Conservation (phyloP, 257 asterid species). For the Leonotis leonurus region DNA sequence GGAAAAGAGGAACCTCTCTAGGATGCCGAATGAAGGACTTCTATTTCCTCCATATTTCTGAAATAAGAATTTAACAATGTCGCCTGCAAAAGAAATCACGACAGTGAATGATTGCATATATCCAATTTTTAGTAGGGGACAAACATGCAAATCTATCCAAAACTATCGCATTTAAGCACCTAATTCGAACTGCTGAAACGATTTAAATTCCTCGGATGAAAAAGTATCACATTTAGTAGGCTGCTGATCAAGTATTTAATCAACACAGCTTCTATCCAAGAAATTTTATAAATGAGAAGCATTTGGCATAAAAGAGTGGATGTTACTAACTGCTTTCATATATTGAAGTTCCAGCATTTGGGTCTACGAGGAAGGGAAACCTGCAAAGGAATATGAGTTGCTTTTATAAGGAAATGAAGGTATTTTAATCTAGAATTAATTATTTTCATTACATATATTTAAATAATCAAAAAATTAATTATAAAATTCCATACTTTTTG, state of each 20-base stretch:
- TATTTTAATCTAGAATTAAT: background rate
- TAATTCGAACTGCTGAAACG: too few species aligned
- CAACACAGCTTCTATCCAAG: background rate
- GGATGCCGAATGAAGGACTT: conserved; percentile 53
- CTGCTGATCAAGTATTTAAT: background rate
- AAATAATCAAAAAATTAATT: background rate
- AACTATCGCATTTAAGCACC: too few species aligned
- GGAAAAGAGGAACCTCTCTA: conserved; percentile 45
- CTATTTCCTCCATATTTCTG: conserved; percentile 63
- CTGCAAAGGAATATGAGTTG: conserved; percentile 27
- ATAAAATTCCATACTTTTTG: background rate
- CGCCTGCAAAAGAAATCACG: conserved; percentile 34
- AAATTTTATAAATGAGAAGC: background rate
- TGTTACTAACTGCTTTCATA: conserved; percentile 65
- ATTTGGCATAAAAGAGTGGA: background rate
- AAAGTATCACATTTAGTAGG: too few species aligned
- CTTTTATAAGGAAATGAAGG: conserved; percentile 9
- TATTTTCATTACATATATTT: background rate
- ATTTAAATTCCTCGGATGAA: too few species aligned
- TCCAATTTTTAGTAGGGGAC: background rate
- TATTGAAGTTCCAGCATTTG: conserved; percentile 57
- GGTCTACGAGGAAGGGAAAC: conserved; percentile 75
- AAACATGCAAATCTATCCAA: too few species aligned
- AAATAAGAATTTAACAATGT: conserved; percentile 63
- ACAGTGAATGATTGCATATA: background rate